Evolutionary conservation across 2,329 filamentous ascomycete species (phyloP), one percentile per base, ranked within the genome.

Genomic region (Dothiorella sarmentorum): DNA sequence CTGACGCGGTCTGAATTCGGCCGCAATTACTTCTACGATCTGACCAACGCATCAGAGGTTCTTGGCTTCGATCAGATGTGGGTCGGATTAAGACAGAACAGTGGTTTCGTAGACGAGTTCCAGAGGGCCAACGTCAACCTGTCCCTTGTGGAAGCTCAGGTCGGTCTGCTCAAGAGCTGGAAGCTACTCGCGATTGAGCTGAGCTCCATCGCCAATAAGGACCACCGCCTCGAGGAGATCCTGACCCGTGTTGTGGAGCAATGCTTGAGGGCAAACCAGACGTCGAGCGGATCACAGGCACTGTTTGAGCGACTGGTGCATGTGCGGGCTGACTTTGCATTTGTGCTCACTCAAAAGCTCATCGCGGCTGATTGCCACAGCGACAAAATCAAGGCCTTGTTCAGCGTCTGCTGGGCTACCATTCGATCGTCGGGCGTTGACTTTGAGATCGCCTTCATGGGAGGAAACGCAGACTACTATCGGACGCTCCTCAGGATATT

Each of bases 81-180:
- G 94, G 42, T 72, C 60, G 64, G 80, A 78, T 63, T 81, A 77
- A 64, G 82, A 40, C 63, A 62, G 31, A 68, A 84, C 57, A 83
- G 87, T 66, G 92, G 92, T 0, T 96, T 96, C 74, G 82, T 83
- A 62, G 82, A 84, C 49, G 94, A 99, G 70, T 87, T 99, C 74
- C 84, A 87, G 67, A 85, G 86, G 61, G 94, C 93, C 40, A 99
- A 99, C 71, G 78, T 88, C 62, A 97, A 99, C 72, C 73, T 99
- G 55, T 96, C 92, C 22, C 79, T 96, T 31, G 91, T 99, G 31
- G 91, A 97, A 71, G 90, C 93, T 22, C 91, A 99, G 76, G 87
- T 94, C 63, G 83, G 85, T 42, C 83, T 99, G 17, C 88, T 97
- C 63, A 86, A 90, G 66, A 89, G 90, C 58, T 97, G 93, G 91